A percentile compares a stretch with the other conserved stretches of the same genome.
Conservation (phyloP, 2,329 filamentous ascomycete genomes). For the Alternaria conjuncta region DNA sequence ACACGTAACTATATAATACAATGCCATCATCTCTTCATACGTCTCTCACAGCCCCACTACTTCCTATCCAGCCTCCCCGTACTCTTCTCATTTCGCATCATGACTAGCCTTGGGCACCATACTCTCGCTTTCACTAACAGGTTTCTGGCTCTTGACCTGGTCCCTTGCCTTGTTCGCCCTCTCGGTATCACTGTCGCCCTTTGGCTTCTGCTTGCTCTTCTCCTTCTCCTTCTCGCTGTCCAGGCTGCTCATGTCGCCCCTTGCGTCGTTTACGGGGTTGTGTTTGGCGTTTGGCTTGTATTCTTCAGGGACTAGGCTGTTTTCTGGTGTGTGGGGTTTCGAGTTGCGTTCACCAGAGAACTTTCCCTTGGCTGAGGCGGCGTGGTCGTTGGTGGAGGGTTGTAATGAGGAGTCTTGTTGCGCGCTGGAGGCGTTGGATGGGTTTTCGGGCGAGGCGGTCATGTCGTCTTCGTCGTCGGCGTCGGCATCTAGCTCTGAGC, state of each 20-base stretch:
- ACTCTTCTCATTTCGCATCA: slow-evolving; percentile 46
- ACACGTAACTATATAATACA: slow-evolving; percentile 12
- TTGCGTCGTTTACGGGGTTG: slow-evolving; percentile 11
- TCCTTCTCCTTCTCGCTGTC: slow-evolving; percentile 13
- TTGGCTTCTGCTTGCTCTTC: slow-evolving; percentile 14
- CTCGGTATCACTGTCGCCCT: neutral
- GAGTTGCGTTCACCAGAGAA: slow-evolving; percentile 10
- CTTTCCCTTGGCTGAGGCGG: slow-evolving; percentile 8
- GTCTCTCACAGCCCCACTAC: neutral
- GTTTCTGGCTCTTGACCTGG: slow-evolving; percentile 9
- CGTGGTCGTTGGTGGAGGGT: slow-evolving; percentile 10
- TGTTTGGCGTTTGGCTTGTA: slow-evolving; percentile 23
- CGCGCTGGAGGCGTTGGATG: neutral
- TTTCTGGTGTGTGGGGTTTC: slow-evolving; percentile 16
- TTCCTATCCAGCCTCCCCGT: slow-evolving; percentile 1
- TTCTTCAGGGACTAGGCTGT: slow-evolving; percentile 25
- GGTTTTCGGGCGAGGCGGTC: slow-evolving; percentile 16
- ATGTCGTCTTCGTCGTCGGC: slow-evolving; percentile 69
- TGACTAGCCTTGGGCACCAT: slow-evolving; percentile 59
- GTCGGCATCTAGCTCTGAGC: slow-evolving; percentile 83
- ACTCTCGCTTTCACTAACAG: slow-evolving; percentile 51
- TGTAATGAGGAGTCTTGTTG: slow-evolving; percentile 1
- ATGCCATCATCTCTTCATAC: neutral
- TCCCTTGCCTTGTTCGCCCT: slow-evolving; percentile 1
- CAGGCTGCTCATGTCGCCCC: slow-evolving; percentile 11